phyloP scores from a whole-genome alignment of 495 filamentous ascomycete species.

The Tuber aestivum region DNA sequence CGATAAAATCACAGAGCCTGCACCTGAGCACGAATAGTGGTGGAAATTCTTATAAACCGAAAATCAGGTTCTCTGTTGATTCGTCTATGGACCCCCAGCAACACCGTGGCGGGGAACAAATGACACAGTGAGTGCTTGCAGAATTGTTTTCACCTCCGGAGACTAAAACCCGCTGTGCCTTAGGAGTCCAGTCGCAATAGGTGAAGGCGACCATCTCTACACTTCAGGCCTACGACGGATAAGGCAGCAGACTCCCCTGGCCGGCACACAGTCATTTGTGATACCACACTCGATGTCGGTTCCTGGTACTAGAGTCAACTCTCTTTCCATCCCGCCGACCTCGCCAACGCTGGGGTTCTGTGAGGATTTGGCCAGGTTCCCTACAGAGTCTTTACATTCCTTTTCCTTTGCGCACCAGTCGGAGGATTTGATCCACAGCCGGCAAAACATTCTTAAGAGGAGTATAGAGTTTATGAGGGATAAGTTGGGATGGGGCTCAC shows the following conservation, averaged over 20 bases:
- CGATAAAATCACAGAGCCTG: slow-evolving; percentile 37
- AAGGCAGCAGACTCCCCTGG: slow-evolving; percentile 66
- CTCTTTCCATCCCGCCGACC: slow-evolving; percentile 54
- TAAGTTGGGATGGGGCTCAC: slow-evolving; percentile 73
- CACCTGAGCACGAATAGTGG: slow-evolving; percentile 18
- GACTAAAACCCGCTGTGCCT: slow-evolving; percentile 18
- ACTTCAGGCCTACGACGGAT: slow-evolving; percentile 82
- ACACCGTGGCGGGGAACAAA: slow-evolving; percentile 25
- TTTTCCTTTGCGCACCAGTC: slow-evolving; percentile 98
- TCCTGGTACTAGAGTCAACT: slow-evolving; percentile 48
- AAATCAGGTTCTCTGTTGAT: slow-evolving; percentile 40
- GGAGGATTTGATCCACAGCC: slow-evolving; percentile 79
- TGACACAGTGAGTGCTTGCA: slow-evolving; percentile 38
- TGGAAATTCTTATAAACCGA: slow-evolving; percentile 28
- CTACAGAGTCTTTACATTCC: slow-evolving; percentile 91
- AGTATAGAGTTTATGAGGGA: slow-evolving; percentile 98
- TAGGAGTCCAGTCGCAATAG: slow-evolving; percentile 44
- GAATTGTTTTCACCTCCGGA: slow-evolving; percentile 17
- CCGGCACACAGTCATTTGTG: slow-evolving; percentile 60
- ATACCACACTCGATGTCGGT: slow-evolving; percentile 60
- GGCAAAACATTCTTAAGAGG: slow-evolving; percentile 87
- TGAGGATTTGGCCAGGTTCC: slow-evolving; percentile 88
- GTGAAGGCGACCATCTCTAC: slow-evolving; percentile 41
- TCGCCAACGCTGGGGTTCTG: slow-evolving; percentile 64
- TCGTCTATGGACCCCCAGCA: slow-evolving; percentile 24